A percentile compares a stretch with the other conserved stretches of the same genome.
Conservation (phyloP, 371 early-diverging fungal species). For the Zancudomyces culisetae region DNA sequence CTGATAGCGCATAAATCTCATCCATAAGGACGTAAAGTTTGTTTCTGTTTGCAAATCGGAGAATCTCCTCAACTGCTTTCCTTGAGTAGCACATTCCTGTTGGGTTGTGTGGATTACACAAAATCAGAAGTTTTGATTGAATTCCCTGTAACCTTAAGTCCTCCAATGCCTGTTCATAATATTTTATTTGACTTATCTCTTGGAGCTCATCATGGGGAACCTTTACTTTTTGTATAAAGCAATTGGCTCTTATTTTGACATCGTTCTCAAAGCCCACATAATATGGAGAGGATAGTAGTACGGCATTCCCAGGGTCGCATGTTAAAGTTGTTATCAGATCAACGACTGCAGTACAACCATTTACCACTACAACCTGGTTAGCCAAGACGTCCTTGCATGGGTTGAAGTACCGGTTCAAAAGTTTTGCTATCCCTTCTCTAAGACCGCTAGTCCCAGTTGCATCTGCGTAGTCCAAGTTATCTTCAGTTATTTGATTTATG, state of each 20-base stretch:
- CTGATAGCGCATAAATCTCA: constrained; percentile 62
- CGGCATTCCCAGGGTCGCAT: constrained; percentile 48
- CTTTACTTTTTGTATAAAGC: constrained; percentile 25
- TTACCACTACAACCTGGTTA: constrained; percentile 33
- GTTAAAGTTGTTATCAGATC: constrained; percentile 34
- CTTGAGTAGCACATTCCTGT: constrained; percentile 28
- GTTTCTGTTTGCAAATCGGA: constrained; percentile 37
- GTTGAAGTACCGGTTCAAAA: constrained; percentile 34
- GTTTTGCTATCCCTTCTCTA: constrained; percentile 27
- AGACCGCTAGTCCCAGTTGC: constrained; percentile 30
- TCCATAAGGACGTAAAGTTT: constrained; percentile 49
- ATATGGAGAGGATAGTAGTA: constrained; percentile 48
- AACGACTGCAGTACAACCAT: constrained; percentile 48
- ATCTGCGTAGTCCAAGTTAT: constrained; percentile 19
- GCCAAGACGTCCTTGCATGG: constrained; percentile 21
- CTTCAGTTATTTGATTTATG: background rate
- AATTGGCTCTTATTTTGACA: constrained; percentile 28
- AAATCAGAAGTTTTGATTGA: constrained; percentile 27
- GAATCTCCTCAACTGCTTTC: constrained; percentile 29
- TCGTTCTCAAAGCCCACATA: constrained; percentile 55
- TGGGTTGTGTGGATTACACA: constrained; percentile 55
- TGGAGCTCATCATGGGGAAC: constrained; percentile 16
- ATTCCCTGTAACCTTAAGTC: constrained; percentile 18
- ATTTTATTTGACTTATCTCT: constrained; percentile 20
- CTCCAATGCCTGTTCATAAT: constrained; percentile 26